Evolutionary conservation across 139 green algal species (phyloP).

Genomic region (Chlorella sp.): DNA sequence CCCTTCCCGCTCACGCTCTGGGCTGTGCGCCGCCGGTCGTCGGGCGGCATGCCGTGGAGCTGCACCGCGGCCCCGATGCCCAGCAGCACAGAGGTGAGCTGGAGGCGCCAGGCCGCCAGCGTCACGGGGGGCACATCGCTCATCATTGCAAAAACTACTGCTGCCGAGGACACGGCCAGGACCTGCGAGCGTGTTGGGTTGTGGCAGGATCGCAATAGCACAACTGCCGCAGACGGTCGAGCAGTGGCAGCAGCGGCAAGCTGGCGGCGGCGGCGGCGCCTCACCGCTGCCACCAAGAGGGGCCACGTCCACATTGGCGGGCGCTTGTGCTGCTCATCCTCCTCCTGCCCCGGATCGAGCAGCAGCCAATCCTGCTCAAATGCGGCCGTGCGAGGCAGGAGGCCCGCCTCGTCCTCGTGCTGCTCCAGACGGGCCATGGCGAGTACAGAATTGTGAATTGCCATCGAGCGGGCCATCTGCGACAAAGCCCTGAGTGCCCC

Average conservation of each 20-base stretch:
- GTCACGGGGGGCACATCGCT: constrained; percentile 69
- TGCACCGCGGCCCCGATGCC: constrained; percentile 47
- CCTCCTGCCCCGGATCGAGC: not conserved
- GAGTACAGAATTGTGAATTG: too few relatives aligned
- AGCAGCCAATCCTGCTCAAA: not conserved
- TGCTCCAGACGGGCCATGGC: not conserved
- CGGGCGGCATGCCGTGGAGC: constrained; percentile 46
- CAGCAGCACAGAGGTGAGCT: constrained; percentile 65
- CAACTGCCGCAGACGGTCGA: not conserved
- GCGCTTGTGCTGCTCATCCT: not conserved
- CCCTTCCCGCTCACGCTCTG: not conserved
- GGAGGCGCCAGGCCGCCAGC: constrained; percentile 75
- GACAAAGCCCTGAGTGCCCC: not conserved
- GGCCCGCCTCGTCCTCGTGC: not conserved
- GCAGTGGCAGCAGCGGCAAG: not conserved
- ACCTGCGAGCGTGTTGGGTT: constrained; percentile 58
- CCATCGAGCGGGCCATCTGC: too few relatives aligned
- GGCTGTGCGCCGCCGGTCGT: not conserved
- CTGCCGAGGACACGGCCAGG: constrained; percentile 64
- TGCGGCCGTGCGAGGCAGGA: not conserved
- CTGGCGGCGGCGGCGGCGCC: not conserved
- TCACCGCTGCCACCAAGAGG: constrained; percentile 29
- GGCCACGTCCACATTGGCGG: constrained; percentile 36
- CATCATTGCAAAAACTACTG: constrained; percentile 66
- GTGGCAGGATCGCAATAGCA: too few relatives aligned